These are phyloP conservation scores for Coemansia sp. DNA, from an alignment of 192 early-diverging fungal species.

Conservation along the genomic window DNA sequence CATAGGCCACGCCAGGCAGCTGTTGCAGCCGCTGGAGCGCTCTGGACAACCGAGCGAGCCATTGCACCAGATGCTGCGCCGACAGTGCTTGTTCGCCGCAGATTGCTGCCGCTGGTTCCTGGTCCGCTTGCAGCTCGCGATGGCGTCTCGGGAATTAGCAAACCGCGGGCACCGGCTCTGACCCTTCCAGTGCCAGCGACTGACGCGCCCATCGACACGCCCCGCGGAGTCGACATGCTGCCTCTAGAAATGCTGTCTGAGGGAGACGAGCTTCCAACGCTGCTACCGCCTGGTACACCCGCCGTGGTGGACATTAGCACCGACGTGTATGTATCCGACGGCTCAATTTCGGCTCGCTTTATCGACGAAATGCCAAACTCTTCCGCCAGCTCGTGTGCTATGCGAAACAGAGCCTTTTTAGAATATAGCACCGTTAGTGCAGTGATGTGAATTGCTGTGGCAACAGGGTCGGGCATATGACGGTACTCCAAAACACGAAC, in stretches of 20 bases:
- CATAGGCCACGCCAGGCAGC: constrained; percentile 52
- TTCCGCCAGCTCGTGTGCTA: constrained; percentile 50
- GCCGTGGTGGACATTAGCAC: constrained; percentile 1
- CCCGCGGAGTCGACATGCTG: constrained; percentile 18
- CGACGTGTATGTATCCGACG: constrained; percentile 20
- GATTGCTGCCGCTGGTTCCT: constrained; percentile 1
- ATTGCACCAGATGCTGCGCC: constrained; percentile 7
- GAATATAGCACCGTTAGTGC: constrained; percentile 35
- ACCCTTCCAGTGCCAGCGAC: constrained; percentile 32
- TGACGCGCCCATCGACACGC: constrained; percentile 21
- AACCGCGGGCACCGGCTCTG: constrained; percentile 39
- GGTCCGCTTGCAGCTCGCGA: constrained; percentile 12
- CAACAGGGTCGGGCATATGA: constrained; percentile 29
- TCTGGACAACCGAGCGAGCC: constrained; percentile 28
- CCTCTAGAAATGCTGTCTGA: constrained; percentile 2
- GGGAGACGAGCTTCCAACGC: neutral
- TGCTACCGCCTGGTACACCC: constrained; percentile 2
- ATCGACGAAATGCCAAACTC: constrained; percentile 52
- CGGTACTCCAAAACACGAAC: constrained; percentile 32
- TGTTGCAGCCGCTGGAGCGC: constrained; percentile 19
- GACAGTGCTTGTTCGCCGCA: constrained; percentile 8
- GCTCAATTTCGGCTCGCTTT: constrained; percentile 46
- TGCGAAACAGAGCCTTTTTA: constrained; percentile 40
- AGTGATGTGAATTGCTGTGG: constrained; percentile 45
- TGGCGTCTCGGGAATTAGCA: constrained; percentile 42